These are phyloP conservation scores for Aspergillus ellipticus DNA, from an alignment of 495 filamentous ascomycete species.

Conservation along the genomic window DNA sequence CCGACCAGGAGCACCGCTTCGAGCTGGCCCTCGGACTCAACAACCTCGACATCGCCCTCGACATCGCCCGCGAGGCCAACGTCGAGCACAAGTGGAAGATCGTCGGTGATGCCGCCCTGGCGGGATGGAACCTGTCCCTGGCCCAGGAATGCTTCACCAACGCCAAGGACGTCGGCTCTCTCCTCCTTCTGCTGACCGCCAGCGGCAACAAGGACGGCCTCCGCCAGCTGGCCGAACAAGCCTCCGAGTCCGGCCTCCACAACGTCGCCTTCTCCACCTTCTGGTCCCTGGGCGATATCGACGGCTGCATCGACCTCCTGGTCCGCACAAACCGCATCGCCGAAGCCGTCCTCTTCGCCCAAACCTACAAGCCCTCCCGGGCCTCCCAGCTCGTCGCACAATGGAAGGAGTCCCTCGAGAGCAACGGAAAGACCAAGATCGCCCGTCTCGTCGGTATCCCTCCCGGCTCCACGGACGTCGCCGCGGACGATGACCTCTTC, in stretches of 20 bases:
- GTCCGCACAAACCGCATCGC: conserved; percentile 70
- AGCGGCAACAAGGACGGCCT: conserved; percentile 74
- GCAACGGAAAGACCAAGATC: conserved; percentile 75
- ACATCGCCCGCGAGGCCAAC: conserved; percentile 77
- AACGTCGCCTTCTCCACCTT: conserved; percentile 89
- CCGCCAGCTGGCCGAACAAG: conserved; percentile 63
- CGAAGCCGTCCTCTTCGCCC: conserved; percentile 85
- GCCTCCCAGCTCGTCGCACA: conserved; percentile 60
- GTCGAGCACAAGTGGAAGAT: conserved; percentile 97
- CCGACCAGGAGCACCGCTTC: conserved; percentile 94
- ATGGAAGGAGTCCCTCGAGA: conserved; percentile 82
- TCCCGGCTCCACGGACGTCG: conserved; percentile 44
- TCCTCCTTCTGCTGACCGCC: conserved; percentile 82
- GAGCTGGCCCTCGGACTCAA: conserved; percentile 83
- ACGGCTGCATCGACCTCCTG: conserved; percentile 77
- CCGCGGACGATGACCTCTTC: conserved; percentile 86
- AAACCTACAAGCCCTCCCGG: conserved; percentile 89
- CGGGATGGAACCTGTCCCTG: conserved; percentile 79
- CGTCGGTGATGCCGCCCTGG: conserved; percentile 85
- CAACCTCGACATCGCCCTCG: conserved; percentile 77
- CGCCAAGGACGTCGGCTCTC: conserved; percentile 83
- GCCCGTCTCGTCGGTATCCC: conserved; percentile 81
- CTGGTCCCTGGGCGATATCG: conserved; percentile 81
- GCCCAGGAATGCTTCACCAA: conserved; percentile 90
- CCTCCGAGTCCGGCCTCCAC: conserved; percentile 70